These are phyloP conservation scores for Rhizoctonia solani DNA, from an alignment of 1,284 basidiomycete genomes.

Conservation along the genomic window DNA sequence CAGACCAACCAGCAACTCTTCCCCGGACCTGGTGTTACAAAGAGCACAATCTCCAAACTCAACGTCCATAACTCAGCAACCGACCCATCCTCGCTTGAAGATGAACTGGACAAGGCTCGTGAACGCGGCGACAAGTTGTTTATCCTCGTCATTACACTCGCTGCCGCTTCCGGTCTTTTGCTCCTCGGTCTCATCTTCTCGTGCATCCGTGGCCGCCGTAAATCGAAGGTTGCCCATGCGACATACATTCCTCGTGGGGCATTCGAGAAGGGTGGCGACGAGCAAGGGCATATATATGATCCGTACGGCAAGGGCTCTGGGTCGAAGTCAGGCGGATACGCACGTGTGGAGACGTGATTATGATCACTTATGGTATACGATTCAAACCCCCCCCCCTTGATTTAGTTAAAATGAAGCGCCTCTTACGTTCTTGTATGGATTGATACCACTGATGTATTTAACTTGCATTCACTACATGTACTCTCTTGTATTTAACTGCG, in stretches of 20 bases:
- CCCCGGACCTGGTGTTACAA: constrained; percentile 25
- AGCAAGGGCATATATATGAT: constrained; percentile 16
- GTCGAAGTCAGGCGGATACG: constrained; percentile 1
- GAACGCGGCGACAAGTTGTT: background rate
- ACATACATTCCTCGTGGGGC: constrained; percentile 6
- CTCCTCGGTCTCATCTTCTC: background rate
- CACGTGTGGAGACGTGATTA: constrained; percentile 4
- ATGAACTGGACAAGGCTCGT: background rate
- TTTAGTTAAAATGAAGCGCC: too few species aligned
- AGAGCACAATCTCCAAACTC: background rate
- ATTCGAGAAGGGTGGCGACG: constrained; percentile 8
- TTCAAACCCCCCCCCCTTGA: too few species aligned
- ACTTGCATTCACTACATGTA: too few species aligned
- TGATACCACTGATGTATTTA: too few species aligned
- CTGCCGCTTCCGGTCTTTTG: constrained; percentile 2
- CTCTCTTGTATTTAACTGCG: too few species aligned
- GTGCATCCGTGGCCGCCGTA: background rate
- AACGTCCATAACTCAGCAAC: background rate
- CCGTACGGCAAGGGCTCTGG: background rate
- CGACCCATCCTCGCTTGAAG: background rate
- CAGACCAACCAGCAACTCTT: constrained; percentile 35
- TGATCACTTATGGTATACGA: too few species aligned
- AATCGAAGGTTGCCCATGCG: background rate
- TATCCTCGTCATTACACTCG: constrained; percentile 1
- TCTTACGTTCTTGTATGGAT: too few species aligned